These are phyloP conservation scores for Coemansia sp. DNA, from an alignment of 192 early-diverging fungal species.

Conservation along the genomic window DNA sequence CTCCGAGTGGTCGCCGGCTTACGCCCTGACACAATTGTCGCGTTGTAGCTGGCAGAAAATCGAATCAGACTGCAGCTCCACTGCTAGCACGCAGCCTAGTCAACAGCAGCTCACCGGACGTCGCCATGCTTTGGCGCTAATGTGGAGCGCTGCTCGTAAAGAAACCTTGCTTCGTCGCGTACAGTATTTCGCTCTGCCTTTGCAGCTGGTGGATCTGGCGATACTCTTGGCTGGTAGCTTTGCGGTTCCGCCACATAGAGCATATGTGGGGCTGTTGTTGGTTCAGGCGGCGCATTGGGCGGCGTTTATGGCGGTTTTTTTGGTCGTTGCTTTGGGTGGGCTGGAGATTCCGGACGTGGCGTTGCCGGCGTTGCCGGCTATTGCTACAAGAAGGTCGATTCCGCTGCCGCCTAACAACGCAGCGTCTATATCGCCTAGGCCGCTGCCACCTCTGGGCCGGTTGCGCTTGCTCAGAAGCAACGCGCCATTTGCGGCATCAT, in stretches of 20 bases:
- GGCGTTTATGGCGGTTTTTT: constrained; percentile 31
- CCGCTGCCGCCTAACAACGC: constrained; percentile 32
- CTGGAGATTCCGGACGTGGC: constrained; percentile 26
- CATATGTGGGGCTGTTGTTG: constrained; percentile 41
- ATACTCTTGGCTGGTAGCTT: constrained; percentile 21
- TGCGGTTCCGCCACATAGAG: constrained; percentile 38
- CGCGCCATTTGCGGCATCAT: constrained; percentile 29
- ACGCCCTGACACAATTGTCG: constrained; percentile 7
- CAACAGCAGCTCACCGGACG: background rate
- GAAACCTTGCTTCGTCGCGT: constrained; percentile 27
- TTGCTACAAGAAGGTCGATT: constrained; percentile 31
- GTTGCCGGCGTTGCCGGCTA: constrained; percentile 42
- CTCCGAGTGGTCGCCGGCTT: background rate
- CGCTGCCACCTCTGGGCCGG: constrained; percentile 29
- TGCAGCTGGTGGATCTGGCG: constrained; percentile 28
- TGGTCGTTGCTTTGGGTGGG: constrained; percentile 12
- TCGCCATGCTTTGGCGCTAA: constrained; percentile 17
- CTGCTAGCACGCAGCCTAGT: background rate
- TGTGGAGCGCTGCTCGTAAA: constrained; percentile 47
- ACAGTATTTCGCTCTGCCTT: constrained; percentile 15
- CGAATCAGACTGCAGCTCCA: background rate
- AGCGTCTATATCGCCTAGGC: background rate
- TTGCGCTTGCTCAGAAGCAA: constrained; percentile 31
- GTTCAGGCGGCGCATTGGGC: constrained; percentile 45
- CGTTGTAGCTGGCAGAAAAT: constrained; percentile 14